Conservation (phyloP, 192 early-diverging fungal species). For the Chytriomyces sp. region DNA sequence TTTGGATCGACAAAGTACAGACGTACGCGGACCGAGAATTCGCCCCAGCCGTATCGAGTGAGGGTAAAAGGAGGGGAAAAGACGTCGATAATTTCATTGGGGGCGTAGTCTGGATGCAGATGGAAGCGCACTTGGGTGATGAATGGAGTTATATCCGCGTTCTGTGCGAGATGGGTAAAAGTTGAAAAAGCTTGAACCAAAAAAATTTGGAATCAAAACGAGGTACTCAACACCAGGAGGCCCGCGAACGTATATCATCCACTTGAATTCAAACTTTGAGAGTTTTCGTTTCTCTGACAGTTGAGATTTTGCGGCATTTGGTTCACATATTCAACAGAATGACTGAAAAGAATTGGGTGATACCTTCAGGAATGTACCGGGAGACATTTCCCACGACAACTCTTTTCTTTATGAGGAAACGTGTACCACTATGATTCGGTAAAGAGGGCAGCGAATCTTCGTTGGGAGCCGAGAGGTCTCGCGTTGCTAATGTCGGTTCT, state of each 20-base stretch:
- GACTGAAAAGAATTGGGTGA: neutral
- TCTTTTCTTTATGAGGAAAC: conserved; percentile 58
- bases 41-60: conserved; percentile 93
- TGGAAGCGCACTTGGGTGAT: conserved; percentile 82
- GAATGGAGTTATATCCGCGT: conserved; percentile 63
- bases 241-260: conserved; percentile 89
- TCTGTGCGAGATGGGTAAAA: neutral
- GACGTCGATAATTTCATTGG: conserved; percentile 87
- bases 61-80: conserved; percentile 77
- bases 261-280: conserved; percentile 60
- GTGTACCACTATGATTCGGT: conserved; percentile 50
- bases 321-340: neutral
- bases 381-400: conserved; percentile 50
- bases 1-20: conserved; percentile 77
- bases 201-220: neutral
- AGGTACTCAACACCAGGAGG: conserved; percentile 35
- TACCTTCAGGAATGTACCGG: conserved; percentile 28
- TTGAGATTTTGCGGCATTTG: conserved; percentile 4
- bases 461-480: neutral
- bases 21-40: conserved; percentile 85
- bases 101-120: conserved; percentile 88
- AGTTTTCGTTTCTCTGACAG: conserved; percentile 47
- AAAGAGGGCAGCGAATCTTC: conserved; percentile 7
- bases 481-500: neutral
- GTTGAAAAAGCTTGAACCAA: neutral